Percentiles rank a stretch among this genome's conserved stretches.
phyloP scores from a whole-genome alignment of 192 early-diverging fungal genomes.

The Hyaloraphidium curvatum region DNA sequence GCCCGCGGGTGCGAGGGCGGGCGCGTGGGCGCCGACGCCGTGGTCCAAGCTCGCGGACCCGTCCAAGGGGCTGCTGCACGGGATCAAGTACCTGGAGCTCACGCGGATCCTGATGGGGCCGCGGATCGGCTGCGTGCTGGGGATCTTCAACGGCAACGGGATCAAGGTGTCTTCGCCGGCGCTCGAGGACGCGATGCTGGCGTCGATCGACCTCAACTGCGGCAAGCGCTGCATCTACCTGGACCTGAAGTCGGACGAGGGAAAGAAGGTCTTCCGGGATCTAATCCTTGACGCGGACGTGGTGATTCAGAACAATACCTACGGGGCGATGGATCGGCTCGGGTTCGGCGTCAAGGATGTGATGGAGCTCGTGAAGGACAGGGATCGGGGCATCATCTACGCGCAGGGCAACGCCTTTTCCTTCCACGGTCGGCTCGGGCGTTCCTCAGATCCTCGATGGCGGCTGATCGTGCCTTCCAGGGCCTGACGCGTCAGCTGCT shows the following conservation, averaged over 20 bases:
- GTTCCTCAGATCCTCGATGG: background rate
- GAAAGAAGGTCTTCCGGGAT: background rate
- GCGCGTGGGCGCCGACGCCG: background rate
- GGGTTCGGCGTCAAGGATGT: background rate
- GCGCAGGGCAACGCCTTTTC: background rate
- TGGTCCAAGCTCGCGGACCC: background rate
- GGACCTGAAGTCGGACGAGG: conserved; percentile 1
- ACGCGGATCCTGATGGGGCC: conserved; percentile 1
- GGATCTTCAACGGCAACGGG: background rate
- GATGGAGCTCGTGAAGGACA: background rate
- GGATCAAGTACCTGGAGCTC: background rate
- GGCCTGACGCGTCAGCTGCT: background rate
- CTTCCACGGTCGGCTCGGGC: background rate
- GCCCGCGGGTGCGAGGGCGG: background rate
- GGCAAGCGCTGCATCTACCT: background rate
- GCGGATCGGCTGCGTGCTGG: background rate
- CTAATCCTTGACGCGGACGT: background rate
- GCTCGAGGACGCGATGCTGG: background rate
- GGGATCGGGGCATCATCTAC: background rate
- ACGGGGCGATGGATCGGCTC: conserved; percentile 2
- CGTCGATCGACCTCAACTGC: background rate
- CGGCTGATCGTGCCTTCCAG: background rate
- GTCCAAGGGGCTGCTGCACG: background rate
- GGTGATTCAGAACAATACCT: conserved; percentile 1
- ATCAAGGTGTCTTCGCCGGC: background rate